A percentile compares a stretch with the other conserved stretches of the same genome.
phyloP scores from a whole-genome alignment of 2,329 filamentous ascomycete genomes.

The Bertia moriformis region DNA sequence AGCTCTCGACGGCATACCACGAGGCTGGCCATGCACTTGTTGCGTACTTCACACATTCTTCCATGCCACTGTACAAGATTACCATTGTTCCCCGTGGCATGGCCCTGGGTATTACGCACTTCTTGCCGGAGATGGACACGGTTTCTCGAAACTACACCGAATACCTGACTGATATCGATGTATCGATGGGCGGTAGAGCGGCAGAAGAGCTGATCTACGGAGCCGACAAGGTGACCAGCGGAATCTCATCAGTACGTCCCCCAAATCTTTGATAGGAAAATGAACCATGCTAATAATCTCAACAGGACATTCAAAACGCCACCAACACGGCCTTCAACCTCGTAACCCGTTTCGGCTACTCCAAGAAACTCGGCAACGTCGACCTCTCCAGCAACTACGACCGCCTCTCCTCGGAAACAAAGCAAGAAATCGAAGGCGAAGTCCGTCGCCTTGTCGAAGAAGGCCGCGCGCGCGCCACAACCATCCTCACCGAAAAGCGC shows the following conservation, averaged over 20 bases:
- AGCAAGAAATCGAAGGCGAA: constrained; percentile 45
- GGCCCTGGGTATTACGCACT: constrained; percentile 73
- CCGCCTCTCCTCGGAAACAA: constrained; percentile 43
- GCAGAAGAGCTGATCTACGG: constrained; percentile 87
- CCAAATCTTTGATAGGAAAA: background rate
- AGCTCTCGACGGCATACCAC: constrained; percentile 87
- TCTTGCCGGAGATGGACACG: constrained; percentile 81
- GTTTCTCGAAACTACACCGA: constrained; percentile 78
- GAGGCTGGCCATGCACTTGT: constrained; percentile 92
- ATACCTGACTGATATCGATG: constrained; percentile 66
- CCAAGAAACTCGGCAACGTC: constrained; percentile 44
- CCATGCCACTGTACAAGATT: constrained; percentile 81
- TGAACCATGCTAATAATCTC: background rate
- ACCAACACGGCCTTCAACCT: constrained; percentile 43
- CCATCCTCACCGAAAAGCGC: background rate
- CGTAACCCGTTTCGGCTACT: constrained; percentile 47
- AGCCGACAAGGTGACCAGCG: constrained; percentile 77
- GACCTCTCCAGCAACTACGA: constrained; percentile 43
- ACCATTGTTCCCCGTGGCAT: constrained; percentile 87
- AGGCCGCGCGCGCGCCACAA: background rate
- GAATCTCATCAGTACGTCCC: constrained; percentile 58
- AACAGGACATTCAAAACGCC: constrained; percentile 38
- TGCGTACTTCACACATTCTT: constrained; percentile 64
- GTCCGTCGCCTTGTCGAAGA: constrained; percentile 1
- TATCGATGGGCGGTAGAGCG: constrained; percentile 73